Base-by-base conservation (phyloP, 2,329 filamentous ascomycete genomes). In the Aspergillus carbonarius region DNA sequence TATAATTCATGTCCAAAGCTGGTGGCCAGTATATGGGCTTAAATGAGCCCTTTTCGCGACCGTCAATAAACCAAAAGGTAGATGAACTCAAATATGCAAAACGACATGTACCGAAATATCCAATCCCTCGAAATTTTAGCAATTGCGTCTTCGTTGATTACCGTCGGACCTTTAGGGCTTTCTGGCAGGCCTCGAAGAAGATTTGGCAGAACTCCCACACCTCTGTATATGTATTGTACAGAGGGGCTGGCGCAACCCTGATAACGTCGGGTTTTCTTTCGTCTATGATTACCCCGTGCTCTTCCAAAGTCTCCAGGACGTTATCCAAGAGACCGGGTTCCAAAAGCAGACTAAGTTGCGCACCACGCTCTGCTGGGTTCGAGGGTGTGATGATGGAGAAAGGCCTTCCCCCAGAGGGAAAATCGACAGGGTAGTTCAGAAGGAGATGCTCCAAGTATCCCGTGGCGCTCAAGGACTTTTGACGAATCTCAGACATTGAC, bases 251-350 rank as follows among this genome's bases (percentile, higher is more conserved):
- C 1, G 92, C 91, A 1, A 96, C 86, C 1, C 92, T 81, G 52
- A 96, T 88, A 15, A 96, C 92, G 70, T 93, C 88, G 1, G 93
- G 92, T 73, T 90, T 91, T 59, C 92, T 81, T 81, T 95, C 90
- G 71, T 96, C 92, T 37, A 90, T 86, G 1, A 96, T 83, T 2
- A 95, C 86, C 1, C 88, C 90, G 1, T 84, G 82, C 12, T 84
- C 81, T 65, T 90, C 85, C 27, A 96, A 73, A 27, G 81, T 81
- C 44, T 79, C 77, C 59, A 86, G 82, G 2, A 96, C 85, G 6
- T 71, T 71, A n/a, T 93, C 90, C 56, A 96, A 75, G 53, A 95
- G 69, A 0, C 89, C 91, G 0, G 85, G 81, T 17, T 82, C 77
- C 17, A 96, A 79, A 52, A 88, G 74, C 8, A 96, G 76, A 69